Percentiles rank a stretch among this genome's conserved stretches.
Conservation (phyloP, 164 flowering plant species). For the Magnolia officinalis region DNA sequence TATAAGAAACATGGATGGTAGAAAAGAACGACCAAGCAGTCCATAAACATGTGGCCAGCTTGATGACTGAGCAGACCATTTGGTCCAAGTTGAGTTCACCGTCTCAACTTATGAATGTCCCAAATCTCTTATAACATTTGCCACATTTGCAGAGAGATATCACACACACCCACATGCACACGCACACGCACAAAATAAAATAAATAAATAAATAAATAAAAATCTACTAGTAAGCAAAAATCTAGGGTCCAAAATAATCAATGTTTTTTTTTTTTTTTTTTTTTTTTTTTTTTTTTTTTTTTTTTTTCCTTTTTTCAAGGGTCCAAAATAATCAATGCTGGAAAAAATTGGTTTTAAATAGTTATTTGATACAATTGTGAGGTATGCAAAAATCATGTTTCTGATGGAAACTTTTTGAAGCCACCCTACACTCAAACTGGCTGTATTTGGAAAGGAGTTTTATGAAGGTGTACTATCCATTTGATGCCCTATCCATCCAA, state of each 20-base stretch:
- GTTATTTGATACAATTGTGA: neutral
- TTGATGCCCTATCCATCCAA: too few species aligned
- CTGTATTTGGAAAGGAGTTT: too few species aligned
- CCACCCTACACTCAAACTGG: neutral
- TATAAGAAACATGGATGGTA: neutral
- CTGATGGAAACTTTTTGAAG: neutral
- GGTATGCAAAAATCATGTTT: neutral
- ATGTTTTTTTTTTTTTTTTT: too few species aligned
- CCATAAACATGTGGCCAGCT: neutral
- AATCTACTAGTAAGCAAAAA: too few species aligned
- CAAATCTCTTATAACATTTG: too few species aligned
- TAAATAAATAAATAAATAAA: too few species aligned
- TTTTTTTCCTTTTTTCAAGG: neutral
- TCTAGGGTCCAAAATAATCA: too few species aligned
- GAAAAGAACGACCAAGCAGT: neutral
- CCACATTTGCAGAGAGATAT: too few species aligned
- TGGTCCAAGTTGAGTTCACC: neutral
- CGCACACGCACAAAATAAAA: too few species aligned
- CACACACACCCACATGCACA: too few species aligned
- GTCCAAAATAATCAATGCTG: neutral
- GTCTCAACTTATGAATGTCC: neutral
- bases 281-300: too few species aligned
- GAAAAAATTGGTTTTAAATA: neutral
- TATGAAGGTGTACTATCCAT: too few species aligned
- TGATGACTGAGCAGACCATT: neutral